These are phyloP conservation scores for California macrophylla DNA, from an alignment of 441 rosid species.

Conservation along the genomic window DNA sequence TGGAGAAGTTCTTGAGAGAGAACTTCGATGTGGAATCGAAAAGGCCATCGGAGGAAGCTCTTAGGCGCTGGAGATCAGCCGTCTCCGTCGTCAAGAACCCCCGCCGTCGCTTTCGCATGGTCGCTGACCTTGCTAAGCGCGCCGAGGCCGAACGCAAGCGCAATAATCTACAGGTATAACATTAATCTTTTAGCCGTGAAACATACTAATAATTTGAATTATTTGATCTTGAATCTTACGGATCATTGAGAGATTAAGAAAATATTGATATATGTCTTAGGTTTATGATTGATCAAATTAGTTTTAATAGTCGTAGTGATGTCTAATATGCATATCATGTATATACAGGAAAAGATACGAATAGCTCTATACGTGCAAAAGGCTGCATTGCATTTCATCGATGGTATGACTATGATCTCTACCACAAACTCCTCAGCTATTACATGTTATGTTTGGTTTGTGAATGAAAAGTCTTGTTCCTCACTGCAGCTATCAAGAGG, in stretches of 20 bases:
- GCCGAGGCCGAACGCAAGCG: slow-evolving; percentile 40
- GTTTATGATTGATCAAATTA: too few relatives aligned
- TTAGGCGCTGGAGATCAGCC: slow-evolving; percentile 32
- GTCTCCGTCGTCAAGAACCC: slow-evolving; percentile 38
- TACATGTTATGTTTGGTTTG: neutral
- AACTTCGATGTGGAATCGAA: slow-evolving; percentile 35
- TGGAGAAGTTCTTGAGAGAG: slow-evolving; percentile 32
- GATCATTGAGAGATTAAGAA: too few relatives aligned
- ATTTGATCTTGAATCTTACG: too few relatives aligned
- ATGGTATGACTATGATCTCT: slow-evolving; percentile 36
- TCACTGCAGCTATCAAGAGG: slow-evolving; percentile 34
- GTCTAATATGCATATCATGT: neutral
- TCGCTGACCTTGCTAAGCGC: slow-evolving; percentile 42
- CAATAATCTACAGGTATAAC: slow-evolving; percentile 37
- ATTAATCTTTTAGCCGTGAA: too few relatives aligned
- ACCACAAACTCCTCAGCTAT: neutral
- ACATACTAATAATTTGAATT: too few relatives aligned
- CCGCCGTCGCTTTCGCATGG: slow-evolving; percentile 43
- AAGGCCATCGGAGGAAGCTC: slow-evolving; percentile 33
- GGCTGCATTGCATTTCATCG: slow-evolving; percentile 60
- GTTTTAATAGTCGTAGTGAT: too few relatives aligned
- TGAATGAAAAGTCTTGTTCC: neutral
- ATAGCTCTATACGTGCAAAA: slow-evolving; percentile 59
- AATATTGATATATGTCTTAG: too few relatives aligned
- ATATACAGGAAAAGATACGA: slow-evolving; percentile 52